A percentile compares a stretch with the other conserved stretches of the same genome.
phyloP scores from a whole-genome alignment of 176 grass and related monocot species.

The Ananas comosus region DNA sequence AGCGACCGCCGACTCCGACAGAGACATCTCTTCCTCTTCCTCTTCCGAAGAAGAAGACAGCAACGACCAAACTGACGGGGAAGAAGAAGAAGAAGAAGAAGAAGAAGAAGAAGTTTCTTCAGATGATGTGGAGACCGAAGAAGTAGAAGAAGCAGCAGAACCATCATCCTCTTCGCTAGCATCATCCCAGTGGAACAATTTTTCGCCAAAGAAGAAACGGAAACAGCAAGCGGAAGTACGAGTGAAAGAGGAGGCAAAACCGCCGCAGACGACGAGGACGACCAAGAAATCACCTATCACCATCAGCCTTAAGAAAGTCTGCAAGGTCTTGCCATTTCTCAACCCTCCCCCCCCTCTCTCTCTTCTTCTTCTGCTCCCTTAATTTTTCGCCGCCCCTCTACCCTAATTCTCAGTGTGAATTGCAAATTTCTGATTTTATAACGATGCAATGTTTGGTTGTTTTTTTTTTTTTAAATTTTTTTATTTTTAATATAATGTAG shows the following conservation, averaged over 20 bases:
- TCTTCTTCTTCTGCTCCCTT: not conserved
- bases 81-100: no score
- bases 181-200: no score
- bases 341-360: not conserved
- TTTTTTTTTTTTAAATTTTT: not conserved
- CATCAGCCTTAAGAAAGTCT: slow-evolving; percentile 68
- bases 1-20: not conserved
- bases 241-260: not conserved
- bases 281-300: slow-evolving; percentile 57
- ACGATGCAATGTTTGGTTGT: not conserved
- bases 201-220: no score
- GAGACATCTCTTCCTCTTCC: not conserved
- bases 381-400: no score
- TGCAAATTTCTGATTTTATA: no score
- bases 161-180: no score
- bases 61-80: not conserved
- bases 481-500: not conserved
- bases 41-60: not conserved
- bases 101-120: no score
- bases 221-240: not conserved
- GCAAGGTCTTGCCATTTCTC: slow-evolving; percentile 11
- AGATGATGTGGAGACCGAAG: no score
- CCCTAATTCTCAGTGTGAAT: no score
- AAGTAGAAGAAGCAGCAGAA: no score
- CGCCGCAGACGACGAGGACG: slow-evolving; percentile 6